Percentiles rank a stretch among this genome's conserved stretches.
phyloP scores from a whole-genome alignment of 2,329 filamentous ascomycete species.

The Meredithiella fracta region DNA sequence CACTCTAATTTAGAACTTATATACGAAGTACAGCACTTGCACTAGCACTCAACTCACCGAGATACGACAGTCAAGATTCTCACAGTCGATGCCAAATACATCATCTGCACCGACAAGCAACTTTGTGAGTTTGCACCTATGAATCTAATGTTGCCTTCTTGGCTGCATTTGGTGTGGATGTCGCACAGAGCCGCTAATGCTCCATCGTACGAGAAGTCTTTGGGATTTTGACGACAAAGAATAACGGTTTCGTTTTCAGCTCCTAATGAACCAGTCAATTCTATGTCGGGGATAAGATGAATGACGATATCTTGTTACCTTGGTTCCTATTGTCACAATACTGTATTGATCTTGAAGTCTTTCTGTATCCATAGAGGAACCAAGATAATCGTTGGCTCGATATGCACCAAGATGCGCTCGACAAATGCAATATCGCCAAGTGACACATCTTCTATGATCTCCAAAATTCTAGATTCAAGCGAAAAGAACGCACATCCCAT shows the following conservation, averaged over 20 bases:
- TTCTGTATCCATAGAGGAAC: constrained; percentile 32
- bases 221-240: constrained; percentile 50
- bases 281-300: neutral
- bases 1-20: neutral
- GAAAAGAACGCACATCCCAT: constrained; percentile 78
- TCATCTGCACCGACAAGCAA: constrained; percentile 41
- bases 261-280: neutral
- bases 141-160: constrained; percentile 33
- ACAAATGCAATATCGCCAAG: constrained; percentile 51
- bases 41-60: constrained; percentile 38
- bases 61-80: constrained; percentile 56
- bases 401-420: constrained; percentile 41
- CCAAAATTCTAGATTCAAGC: constrained; percentile 50
- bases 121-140: constrained; percentile 18
- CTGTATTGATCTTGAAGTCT: constrained; percentile 18
- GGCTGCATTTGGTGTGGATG: constrained; percentile 39
- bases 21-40: neutral
- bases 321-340: constrained; percentile 11
- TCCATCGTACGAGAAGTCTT: constrained; percentile 54
- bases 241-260: constrained; percentile 16
- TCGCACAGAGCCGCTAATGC: constrained; percentile 28
- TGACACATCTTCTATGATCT: constrained; percentile 60
- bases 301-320: constrained; percentile 1
- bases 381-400: constrained; percentile 39
- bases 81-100: constrained; percentile 53